Evolutionary conservation across 208 protist genomes (phyloP), one percentile per base, ranked within the genome.

Genomic region (Vickermania spadyakhi): DNA sequence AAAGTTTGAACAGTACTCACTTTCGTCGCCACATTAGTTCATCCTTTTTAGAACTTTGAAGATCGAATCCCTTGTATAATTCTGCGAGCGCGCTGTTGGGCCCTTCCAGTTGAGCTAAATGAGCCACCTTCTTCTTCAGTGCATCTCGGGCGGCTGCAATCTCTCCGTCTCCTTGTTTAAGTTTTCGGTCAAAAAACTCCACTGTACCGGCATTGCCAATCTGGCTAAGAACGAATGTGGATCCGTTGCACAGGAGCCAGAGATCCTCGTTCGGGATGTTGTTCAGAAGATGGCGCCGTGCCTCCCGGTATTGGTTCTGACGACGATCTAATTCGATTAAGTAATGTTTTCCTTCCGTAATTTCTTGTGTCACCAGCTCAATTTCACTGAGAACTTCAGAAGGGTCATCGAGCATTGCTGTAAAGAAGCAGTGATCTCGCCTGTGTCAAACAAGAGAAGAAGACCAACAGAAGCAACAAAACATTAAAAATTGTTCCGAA

Each of bases 301-400:
- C 83, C 65, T 91, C 86, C 1, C 81, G 82, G 54, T 81, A 85
- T 52, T 94, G 86, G 31, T 89, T 79, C 60, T 94, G 83, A 14
- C 81, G 67, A 42, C 83, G 71, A 51, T 94, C 86, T 18, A 91
- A 72, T 45, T 89, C 76, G 7, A 91, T 62, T 7, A 94, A 67
- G 52, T 81, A 74, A 18, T 80, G 73, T 52, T 81, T 82, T 3
- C 76, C 79, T 62, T 87, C 86, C 1, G 60, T 61, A 0, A 94
- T 79, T 25, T 85, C 61, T 52, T 91, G 81, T 1, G 72, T 77
- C 21, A 79, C 81, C 14, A 78, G 58, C 53, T 94, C 86, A 26
- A 77, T 59, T 57, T 81, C 66, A 18, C 36, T 7, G 36, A 45
- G 36, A 7, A 7, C 11, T 18, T 45, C 36, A 7, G 36, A 45